These are phyloP conservation scores for Quercus berberidifolia DNA, from an alignment of 306 rosid genomes.

Conservation along the genomic window DNA sequence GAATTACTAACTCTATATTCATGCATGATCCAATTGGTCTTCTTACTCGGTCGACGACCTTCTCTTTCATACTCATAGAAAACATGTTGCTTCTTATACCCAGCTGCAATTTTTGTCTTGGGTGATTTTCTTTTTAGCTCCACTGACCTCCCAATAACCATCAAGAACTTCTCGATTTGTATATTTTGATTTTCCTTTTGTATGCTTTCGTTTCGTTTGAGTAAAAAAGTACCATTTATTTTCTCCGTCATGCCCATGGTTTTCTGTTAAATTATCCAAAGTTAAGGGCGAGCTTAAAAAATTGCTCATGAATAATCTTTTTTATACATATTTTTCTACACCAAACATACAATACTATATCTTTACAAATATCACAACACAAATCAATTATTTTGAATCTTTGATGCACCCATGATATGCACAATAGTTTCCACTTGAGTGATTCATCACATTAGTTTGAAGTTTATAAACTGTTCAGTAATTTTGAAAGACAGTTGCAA, in stretches of 20 bases:
- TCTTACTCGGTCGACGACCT: neutral
- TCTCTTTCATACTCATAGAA: slow-evolving; percentile 15
- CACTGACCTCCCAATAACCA: slow-evolving; percentile 22
- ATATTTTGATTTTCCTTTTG: neutral
- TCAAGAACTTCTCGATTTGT: neutral
- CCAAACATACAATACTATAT: too few species aligned
- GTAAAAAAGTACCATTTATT: slow-evolving; percentile 18
- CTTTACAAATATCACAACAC: too few species aligned
- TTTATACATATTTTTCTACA: too few species aligned
- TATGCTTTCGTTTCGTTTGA: slow-evolving; percentile 5
- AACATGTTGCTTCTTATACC: slow-evolving; percentile 7
- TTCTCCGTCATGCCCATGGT: neutral
- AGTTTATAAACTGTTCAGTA: too few species aligned
- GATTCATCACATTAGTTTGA: too few species aligned
- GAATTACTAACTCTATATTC: slow-evolving; percentile 5
- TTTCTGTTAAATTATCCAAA: too few species aligned
- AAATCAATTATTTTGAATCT: too few species aligned
- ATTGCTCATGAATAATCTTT: too few species aligned
- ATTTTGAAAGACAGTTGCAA: too few species aligned
- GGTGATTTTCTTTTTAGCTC: neutral
- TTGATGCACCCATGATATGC: too few species aligned
- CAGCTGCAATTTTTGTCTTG: neutral
- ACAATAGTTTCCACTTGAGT: too few species aligned
- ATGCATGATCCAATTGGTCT: slow-evolving; percentile 27
- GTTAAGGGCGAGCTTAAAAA: too few species aligned